phyloP scores from a whole-genome alignment of 1,284 basidiomycete species.

The Ustilago hordei region DNA sequence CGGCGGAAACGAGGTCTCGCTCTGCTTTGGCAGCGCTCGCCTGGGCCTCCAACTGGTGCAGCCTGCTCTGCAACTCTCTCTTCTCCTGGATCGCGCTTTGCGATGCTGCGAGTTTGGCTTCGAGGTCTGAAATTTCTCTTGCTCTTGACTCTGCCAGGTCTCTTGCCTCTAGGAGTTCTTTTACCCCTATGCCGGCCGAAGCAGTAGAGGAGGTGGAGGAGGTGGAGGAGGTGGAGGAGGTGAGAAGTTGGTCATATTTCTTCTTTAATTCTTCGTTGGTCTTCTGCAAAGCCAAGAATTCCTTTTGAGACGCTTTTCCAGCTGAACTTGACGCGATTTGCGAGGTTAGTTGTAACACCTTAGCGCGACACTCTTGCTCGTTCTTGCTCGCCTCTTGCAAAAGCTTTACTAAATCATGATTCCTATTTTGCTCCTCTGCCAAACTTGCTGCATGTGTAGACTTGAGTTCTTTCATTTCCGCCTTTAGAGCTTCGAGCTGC shows the following conservation, averaged over 20 bases:
- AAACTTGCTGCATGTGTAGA: slow-evolving; percentile 22
- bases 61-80: slow-evolving; percentile 16
- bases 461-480: slow-evolving; percentile 35
- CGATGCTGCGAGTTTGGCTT: slow-evolving; percentile 10
- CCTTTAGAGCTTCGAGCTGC: slow-evolving; percentile 21
- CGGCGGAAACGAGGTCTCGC: too few species aligned
- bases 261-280: slow-evolving; percentile 41
- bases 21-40: too few species aligned
- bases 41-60: slow-evolving; percentile 37
- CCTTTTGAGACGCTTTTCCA: slow-evolving; percentile 28
- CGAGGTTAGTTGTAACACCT: slow-evolving; percentile 36
- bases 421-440: slow-evolving; percentile 19
- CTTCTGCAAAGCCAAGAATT: slow-evolving; percentile 35
- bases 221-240: background rate
- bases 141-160: slow-evolving; percentile 17
- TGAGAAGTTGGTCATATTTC: slow-evolving; percentile 28
- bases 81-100: slow-evolving; percentile 33
- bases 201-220: background rate
- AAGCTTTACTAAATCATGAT: slow-evolving; percentile 18
- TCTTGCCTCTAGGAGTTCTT: slow-evolving; percentile 28
- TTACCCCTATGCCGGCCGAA: slow-evolving; percentile 14
- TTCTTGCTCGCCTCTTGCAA: slow-evolving; percentile 17
- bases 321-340: slow-evolving; percentile 38
- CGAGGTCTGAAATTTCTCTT: slow-evolving; percentile 23
- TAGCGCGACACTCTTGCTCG: slow-evolving; percentile 32